phyloP scores from a whole-genome alignment of 2,329 filamentous ascomycete genomes.

The Aureobasidium subglaciale region DNA sequence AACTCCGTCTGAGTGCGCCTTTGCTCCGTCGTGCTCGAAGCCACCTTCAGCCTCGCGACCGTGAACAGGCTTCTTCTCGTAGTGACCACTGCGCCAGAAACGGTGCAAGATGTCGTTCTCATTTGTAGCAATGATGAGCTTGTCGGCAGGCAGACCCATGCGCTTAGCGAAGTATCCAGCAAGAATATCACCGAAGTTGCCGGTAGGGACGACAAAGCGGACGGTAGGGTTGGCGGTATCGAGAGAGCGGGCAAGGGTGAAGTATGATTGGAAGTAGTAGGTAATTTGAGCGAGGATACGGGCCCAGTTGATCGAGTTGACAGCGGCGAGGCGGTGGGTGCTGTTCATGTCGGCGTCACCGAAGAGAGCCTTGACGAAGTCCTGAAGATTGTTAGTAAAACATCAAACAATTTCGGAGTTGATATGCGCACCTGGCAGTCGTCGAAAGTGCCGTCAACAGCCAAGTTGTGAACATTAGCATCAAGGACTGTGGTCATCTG shows the following conservation, averaged over 20 bases:
- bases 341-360: slow-evolving; percentile 77
- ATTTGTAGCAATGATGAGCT: slow-evolving; percentile 88
- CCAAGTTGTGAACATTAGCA: slow-evolving; percentile 84
- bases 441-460: slow-evolving; percentile 86
- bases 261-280: slow-evolving; percentile 96
- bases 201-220: slow-evolving; percentile 84
- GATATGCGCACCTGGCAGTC: slow-evolving; percentile 68
- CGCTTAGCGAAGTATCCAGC: slow-evolving; percentile 85
- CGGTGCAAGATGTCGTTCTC: slow-evolving; percentile 95
- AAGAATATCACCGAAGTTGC: slow-evolving; percentile 94
- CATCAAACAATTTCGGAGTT: too few species aligned
- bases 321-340: slow-evolving; percentile 76
- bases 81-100: slow-evolving; percentile 85
- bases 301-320: slow-evolving; percentile 96
- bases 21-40: slow-evolving; percentile 48
- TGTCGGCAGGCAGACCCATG: slow-evolving; percentile 83
- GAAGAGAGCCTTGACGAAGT: slow-evolving; percentile 91
- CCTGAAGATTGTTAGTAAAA: slow-evolving; percentile 37
- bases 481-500: slow-evolving; percentile 96
- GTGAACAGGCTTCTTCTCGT: slow-evolving; percentile 72
- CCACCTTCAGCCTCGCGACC: slow-evolving; percentile 51
- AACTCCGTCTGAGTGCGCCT: slow-evolving; percentile 63
- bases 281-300: slow-evolving; percentile 93
- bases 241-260: slow-evolving; percentile 61
- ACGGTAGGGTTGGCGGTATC: slow-evolving; percentile 49